Evolutionary conservation across 768 basidiomycete species (phyloP).

Genomic region (Harrya chromipes): DNA sequence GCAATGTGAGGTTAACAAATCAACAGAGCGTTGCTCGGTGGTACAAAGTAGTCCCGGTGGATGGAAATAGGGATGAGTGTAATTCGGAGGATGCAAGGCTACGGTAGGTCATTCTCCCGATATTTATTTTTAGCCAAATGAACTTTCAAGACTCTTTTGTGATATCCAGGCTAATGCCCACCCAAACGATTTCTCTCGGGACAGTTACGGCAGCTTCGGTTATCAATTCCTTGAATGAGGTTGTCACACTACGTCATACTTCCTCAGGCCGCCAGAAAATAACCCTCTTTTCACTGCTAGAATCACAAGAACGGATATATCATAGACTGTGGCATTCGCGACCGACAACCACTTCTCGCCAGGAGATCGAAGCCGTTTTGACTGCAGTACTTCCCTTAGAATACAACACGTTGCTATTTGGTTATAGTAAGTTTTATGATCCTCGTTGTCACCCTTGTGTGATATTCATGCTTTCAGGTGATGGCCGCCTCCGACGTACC

Average conservation of each 20-base stretch:
- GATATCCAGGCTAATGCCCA: conserved; percentile 10
- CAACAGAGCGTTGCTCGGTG: conserved; percentile 15
- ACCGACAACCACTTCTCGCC: not conserved
- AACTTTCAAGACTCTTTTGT: conserved; percentile 5
- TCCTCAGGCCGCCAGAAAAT: conserved; percentile 20
- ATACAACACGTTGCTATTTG: conserved; percentile 55
- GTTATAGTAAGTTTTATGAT: conserved; percentile 48
- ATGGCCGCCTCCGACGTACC: conserved; percentile 49
- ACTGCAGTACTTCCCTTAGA: conserved; percentile 55
- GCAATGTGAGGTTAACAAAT: not conserved
- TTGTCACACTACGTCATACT: conserved; percentile 20
- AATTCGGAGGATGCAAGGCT: conserved; percentile 11
- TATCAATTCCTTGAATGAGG: conserved; percentile 10
- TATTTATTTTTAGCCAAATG: not conserved
- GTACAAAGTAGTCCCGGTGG: conserved; percentile 17
- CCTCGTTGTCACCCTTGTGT: not conserved
- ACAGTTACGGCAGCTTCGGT: conserved; percentile 1
- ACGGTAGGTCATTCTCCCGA: conserved; percentile 15
- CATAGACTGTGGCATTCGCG: conserved; percentile 24
- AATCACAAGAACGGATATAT: conserved; percentile 5
- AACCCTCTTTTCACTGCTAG: conserved; percentile 7
- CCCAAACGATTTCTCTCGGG: conserved; percentile 11
- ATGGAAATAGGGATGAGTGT: conserved; percentile 6
- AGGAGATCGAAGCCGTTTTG: conserved; percentile 16
- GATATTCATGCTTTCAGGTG: conserved; percentile 35